A percentile compares a stretch with the other conserved stretches of the same genome.
These are phyloP conservation scores for Phytophthora sp. DNA, from an alignment of 352 stramenopile species.

Conservation along the genomic window DNA sequence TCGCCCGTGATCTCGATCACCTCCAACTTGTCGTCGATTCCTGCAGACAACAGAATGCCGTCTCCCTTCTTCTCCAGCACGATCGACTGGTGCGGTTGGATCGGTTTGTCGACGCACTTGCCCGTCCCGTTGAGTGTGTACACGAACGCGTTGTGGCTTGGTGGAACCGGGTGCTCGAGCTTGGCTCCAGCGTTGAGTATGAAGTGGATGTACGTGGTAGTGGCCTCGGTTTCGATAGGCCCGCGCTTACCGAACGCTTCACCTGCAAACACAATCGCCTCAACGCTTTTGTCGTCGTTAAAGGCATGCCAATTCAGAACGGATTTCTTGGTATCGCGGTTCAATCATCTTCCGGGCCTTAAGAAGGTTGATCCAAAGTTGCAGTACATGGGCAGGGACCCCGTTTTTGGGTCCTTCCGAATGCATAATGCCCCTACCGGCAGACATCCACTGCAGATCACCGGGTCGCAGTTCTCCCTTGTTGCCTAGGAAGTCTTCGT, in stretches of 20 bases:
- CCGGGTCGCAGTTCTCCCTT: constrained; percentile 46
- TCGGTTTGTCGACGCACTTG: not conserved
- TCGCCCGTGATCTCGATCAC: constrained; percentile 59
- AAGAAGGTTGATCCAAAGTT: constrained; percentile 54
- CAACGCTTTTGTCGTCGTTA: constrained; percentile 37
- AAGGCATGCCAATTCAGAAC: constrained; percentile 29
- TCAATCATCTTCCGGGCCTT: constrained; percentile 38
- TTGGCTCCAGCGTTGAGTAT: constrained; percentile 28
- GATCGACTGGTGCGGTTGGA: constrained; percentile 43
- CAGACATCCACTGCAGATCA: constrained; percentile 60
- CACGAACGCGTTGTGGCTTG: constrained; percentile 42
- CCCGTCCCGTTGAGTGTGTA: constrained; percentile 34
- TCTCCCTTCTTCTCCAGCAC: constrained; percentile 50
- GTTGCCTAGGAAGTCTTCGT: constrained; percentile 82
- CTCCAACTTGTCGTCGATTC: constrained; percentile 34
- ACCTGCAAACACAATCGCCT: constrained; percentile 49
- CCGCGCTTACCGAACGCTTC: constrained; percentile 39
- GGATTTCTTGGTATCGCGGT: constrained; percentile 49
- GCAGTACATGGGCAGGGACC: constrained; percentile 35
- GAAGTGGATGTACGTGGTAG: constrained; percentile 52
- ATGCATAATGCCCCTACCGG: constrained; percentile 51
- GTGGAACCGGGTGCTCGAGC: constrained; percentile 36
- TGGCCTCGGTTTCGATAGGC: constrained; percentile 36
- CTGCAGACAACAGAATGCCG: constrained; percentile 41
- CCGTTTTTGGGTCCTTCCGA: constrained; percentile 40